Base-by-base conservation (phyloP, 2,329 filamentous ascomycete genomes). In the Nemania bipapillata region DNA sequence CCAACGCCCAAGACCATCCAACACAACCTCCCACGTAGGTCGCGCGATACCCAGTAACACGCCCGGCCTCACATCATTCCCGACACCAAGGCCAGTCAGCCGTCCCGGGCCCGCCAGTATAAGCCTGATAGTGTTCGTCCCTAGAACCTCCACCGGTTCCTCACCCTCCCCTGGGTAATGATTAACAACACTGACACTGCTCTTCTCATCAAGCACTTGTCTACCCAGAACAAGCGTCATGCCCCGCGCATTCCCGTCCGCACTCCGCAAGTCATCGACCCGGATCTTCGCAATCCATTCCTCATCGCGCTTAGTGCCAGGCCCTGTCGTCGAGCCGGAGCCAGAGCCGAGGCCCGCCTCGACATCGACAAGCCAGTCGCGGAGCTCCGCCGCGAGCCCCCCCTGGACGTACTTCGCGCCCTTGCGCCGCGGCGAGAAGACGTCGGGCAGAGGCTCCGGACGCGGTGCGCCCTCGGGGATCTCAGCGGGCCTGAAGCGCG, bases 321-420 rank as follows among this genome's bases (percentile, higher is more conserved):
- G 32, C 55, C 26, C 28, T 22, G 53, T 35, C 28, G 63, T 63
- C 63, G 61, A 61, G 17, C 57, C 63, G 12, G 61, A 61, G 17
- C 57, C 63, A 12, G 68, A 70, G 24, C 74, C 73, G 17, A 70
- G 70, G 17, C 73, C 75, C 0, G 79, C 77, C 68, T 83, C 82
- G 47, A 82, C 78, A 56, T 82, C 81, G 45, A 84, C 78, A 35
- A 84, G 78, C 83, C 83, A 84, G 74, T 81, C 80, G 6, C 82
- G 79, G 8, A 84, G 73, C 65, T 81, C 79, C 1, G 81, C 78
- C 2, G 82, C 82, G 12, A 84, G 77, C 0, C 83, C 82, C 15
- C 81, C 81, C 0, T 79, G 70, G 4, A 82, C 66, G 56, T 83
- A 83, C 69, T 72, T 77, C 1, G 73, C 74, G 35, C 75, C 78